phyloP scores from a whole-genome alignment of 805 yeast genomes.

The Wickerhamomyces chaumierensis region DNA sequence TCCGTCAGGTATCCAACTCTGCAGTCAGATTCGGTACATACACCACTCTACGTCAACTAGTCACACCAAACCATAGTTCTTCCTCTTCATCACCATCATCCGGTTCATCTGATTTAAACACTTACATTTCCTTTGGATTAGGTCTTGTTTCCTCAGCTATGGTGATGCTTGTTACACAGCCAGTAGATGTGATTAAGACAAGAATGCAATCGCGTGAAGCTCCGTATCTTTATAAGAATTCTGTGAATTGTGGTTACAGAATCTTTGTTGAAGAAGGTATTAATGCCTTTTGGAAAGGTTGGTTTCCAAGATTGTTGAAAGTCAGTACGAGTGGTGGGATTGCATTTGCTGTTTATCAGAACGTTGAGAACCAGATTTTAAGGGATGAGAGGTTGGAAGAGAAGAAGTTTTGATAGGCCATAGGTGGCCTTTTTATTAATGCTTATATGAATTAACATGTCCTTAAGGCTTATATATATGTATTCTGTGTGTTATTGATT shows the following conservation, averaged over 20 bases:
- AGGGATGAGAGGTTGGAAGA: too few species aligned
- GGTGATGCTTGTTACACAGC: constrained; percentile 75
- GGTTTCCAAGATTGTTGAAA: constrained; percentile 58
- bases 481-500: too few species aligned
- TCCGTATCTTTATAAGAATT: constrained; percentile 43
- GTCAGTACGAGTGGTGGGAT: constrained; percentile 64
- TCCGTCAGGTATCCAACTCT: constrained; percentile 70
- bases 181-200: constrained; percentile 78
- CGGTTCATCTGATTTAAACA: constrained; percentile 26
- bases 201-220: constrained; percentile 74
- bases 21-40: constrained; percentile 79
- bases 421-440: too few species aligned
- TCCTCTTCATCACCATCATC: too few species aligned
- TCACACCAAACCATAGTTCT: constrained; percentile 36
- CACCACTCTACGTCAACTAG: constrained; percentile 61
- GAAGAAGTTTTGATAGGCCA: too few species aligned
- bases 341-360: constrained; percentile 51
- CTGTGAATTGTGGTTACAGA: constrained; percentile 43
- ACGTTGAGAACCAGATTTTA: constrained; percentile 35
- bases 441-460: too few species aligned
- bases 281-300: constrained; percentile 42
- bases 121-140: constrained; percentile 24
- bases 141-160: constrained; percentile 62
- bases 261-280: constrained; percentile 36
- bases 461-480: too few species aligned